A percentile compares a stretch with the other conserved stretches of the same genome.
These are phyloP conservation scores for Xenoacremonium recifei DNA, from an alignment of 2,329 filamentous ascomycete genomes.

Conservation along the genomic window DNA sequence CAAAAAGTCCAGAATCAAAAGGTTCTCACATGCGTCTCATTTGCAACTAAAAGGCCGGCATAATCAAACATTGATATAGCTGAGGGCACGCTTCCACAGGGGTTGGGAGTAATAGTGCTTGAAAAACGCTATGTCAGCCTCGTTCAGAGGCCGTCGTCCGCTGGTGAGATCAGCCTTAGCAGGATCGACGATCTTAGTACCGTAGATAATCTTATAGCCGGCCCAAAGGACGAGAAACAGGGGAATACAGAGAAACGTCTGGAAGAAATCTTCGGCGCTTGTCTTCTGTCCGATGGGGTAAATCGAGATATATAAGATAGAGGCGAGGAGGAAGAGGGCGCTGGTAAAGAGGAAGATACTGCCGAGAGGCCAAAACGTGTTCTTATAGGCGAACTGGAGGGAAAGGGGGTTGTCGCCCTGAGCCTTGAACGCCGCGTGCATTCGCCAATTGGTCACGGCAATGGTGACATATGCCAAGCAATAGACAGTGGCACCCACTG, in stretches of 20 bases:
- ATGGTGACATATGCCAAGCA: not conserved
- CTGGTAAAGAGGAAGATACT: not conserved
- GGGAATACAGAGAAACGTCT: not conserved
- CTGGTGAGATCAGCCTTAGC: not conserved
- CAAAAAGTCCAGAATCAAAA: too few species aligned
- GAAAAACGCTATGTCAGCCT: not conserved
- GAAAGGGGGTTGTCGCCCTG: not conserved
- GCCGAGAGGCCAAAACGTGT: not conserved
- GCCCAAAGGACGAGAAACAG: not conserved
- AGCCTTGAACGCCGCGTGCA: not conserved
- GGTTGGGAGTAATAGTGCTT: not conserved
- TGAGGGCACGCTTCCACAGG: not conserved
- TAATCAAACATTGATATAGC: not conserved
- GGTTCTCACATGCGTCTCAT: too few species aligned
- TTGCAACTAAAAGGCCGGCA: too few species aligned
- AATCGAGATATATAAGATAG: not conserved
- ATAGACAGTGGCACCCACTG: not conserved
- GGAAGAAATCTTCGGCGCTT: not conserved
- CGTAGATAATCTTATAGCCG: not conserved
- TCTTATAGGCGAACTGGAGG: not conserved
- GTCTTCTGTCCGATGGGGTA: not conserved
- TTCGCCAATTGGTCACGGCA: not conserved
- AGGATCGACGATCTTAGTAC: not conserved
- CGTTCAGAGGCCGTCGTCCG: not conserved
- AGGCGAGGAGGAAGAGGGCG: not conserved